A percentile compares a stretch with the other conserved stretches of the same genome.
phyloP scores from a whole-genome alignment of 2,329 filamentous ascomycete genomes.

The Paradendryphiella salina region DNA sequence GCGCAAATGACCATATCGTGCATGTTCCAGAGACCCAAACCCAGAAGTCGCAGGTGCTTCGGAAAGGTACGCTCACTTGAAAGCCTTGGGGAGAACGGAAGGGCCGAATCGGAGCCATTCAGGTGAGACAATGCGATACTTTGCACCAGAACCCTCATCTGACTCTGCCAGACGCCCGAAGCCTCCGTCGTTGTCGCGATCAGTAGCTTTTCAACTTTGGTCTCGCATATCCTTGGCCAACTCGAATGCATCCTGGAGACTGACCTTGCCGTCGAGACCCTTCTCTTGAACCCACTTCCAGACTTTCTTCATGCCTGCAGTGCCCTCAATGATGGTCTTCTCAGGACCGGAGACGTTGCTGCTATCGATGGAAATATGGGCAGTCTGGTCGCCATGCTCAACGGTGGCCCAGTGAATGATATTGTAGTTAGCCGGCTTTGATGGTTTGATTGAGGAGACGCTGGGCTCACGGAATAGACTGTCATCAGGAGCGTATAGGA shows the following conservation, averaged over 20 bases:
- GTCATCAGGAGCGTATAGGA: background rate
- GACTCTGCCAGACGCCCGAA: too few species aligned
- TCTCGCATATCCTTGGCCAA: constrained; percentile 22
- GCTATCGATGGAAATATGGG: constrained; percentile 24
- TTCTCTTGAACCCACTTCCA: constrained; percentile 35
- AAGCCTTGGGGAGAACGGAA: too few species aligned
- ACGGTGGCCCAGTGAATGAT: constrained; percentile 31
- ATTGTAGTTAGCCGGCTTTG: constrained; percentile 1
- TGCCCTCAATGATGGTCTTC: constrained; percentile 20
- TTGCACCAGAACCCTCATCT: too few species aligned
- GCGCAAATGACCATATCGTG: too few species aligned
- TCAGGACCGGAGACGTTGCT: constrained; percentile 23
- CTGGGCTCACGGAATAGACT: background rate
- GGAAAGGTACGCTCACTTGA: too few species aligned
- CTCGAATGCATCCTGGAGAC: constrained; percentile 30
- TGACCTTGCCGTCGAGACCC: constrained; percentile 19
- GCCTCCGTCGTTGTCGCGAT: background rate
- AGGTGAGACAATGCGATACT: too few species aligned
- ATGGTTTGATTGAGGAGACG: background rate
- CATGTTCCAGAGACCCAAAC: too few species aligned
- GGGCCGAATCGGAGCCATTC: too few species aligned
- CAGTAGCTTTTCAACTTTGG: background rate
- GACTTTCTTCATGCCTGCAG: constrained; percentile 21
- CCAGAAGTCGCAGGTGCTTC: too few species aligned
- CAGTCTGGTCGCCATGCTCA: constrained; percentile 12